A percentile compares a stretch with the other conserved stretches of the same genome.
Conservation (phyloP, 768 basidiomycete genomes). For the Antrodiella citrinella region DNA sequence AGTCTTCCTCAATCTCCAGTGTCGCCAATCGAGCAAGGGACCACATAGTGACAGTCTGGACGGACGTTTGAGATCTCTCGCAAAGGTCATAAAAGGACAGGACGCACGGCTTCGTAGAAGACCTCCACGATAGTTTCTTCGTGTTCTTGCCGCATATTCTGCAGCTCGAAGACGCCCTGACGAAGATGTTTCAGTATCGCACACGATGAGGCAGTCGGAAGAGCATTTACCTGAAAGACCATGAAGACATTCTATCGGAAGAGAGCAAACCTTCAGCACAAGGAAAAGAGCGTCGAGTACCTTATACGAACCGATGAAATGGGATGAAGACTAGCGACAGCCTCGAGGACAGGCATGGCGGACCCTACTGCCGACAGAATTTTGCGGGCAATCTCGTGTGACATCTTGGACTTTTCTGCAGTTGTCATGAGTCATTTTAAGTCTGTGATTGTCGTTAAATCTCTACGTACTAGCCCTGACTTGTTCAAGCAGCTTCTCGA, state of each 20-base stretch:
- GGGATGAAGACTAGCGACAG: not conserved
- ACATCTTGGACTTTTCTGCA: not conserved
- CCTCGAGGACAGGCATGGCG: not conserved
- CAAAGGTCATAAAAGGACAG: too few relatives aligned
- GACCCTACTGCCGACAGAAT: not conserved
- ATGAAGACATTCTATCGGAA: not conserved
- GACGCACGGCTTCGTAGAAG: not conserved
- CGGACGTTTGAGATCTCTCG: too few relatives aligned
- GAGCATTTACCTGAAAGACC: not conserved
- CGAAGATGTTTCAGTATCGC: too few relatives aligned
- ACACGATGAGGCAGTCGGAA: too few relatives aligned
- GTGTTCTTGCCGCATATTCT: not conserved
- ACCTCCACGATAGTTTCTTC: not conserved
- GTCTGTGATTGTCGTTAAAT: not conserved
- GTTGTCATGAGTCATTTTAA: too few relatives aligned
- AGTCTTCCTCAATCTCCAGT: not conserved
- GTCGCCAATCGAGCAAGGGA: not conserved
- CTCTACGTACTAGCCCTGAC: not conserved
- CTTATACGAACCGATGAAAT: not conserved
- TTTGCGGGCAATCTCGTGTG: not conserved
- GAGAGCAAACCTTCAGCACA: not conserved
- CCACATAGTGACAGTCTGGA: not conserved
- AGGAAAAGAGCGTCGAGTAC: not conserved
- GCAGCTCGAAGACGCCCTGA: not conserved
- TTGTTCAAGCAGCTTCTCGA: not conserved